Base-by-base conservation (phyloP, 225 moss, liverwort and hornwort species). In the Takakia lepidozioides region DNA sequence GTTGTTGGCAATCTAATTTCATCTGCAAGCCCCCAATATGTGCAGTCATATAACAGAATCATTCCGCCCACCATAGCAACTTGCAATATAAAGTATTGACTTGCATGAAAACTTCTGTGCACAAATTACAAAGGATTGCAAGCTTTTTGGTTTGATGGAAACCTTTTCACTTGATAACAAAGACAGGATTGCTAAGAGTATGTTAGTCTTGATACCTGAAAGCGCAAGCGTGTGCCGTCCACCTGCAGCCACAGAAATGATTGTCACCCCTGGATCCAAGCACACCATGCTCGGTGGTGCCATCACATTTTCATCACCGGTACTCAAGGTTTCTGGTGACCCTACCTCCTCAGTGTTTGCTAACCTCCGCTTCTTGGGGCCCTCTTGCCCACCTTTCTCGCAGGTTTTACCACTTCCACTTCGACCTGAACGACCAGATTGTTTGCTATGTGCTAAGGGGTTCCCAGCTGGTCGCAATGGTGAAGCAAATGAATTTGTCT, bases 161-260 rank as follows among this genome's bases (percentile, higher is more conserved):
- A n/a, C n/a, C n/a, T n/a, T n/a, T n/a, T n/a, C n/a, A n/a, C n/a
- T n/a, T n/a, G n/a, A n/a, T n/a, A n/a, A n/a, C n/a, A n/a, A n/a
- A n/a, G n/a, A n/a, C n/a, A n/a, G n/a, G n/a, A n/a, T n/a, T n/a
- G n/a, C n/a, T 46, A 37, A 19, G 8, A 21, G 30, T 43, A 39
- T 29, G 8, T 37, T 50, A 10, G 20, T 17, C 43, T 2, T 27
- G 65, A 57, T 65, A 87, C 95, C 90, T 73, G 95, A 87, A 51
- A 98, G 57, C 16, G 91, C 87, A 51, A 98, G 66, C 4, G 91
- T 98, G 55, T 98, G 98, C 55, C 98, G 85, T 63, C 91, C 87
- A 49, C 98, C 98, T 38, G 98, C 85, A 40, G 98, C 98, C 43
- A 98, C 98, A 27, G 60, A 69, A 34, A 49, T 71, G 18, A 98